Evolutionary conservation across 2,329 filamentous ascomycete species (phyloP), one percentile per base, ranked within the genome.

Genomic region (Neurospora sp.): DNA sequence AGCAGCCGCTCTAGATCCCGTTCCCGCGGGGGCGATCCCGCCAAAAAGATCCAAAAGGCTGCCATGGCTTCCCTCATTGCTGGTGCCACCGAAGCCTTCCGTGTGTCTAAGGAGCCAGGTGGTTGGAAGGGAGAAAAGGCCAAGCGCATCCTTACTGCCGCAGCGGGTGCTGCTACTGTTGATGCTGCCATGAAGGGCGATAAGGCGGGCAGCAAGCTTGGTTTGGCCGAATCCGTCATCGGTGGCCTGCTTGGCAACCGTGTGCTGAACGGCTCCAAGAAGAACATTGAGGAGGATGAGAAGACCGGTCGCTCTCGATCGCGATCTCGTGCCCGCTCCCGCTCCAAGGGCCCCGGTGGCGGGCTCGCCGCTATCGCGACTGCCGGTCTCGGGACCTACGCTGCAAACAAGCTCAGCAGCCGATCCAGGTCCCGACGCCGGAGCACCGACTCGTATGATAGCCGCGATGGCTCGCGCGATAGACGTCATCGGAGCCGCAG

Each of bases 51-150:
- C 66, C 89, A 93, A 74, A 93, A 97, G 81, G 93, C 93, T 40
- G 93, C 94, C 78, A 95, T 96, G 83, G 94, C 95, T 40, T 96
- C 94, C 23, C 84, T 97, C 46, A 87, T 97, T 66, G 94, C 95
- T 38, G 95, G 93, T 76, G 95, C 94, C 52, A 91, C 93, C 69
- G 94, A 97, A 80, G 95, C 95, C 58, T 97, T 97, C 85, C 91
- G 93, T 72, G 90, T 93, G 70, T 90, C 94, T 78, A 97, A 95
- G 76, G 91, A 96, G 73, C 91, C 93, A 2, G 95, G 95, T 69
- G 88, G 90, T 62, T 97, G 94, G 93, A 91, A 90, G 73, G 95
- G 94, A 43, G 91, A 92, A 73, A 97, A 97, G 82, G 93, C 93
- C 74, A 96, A 93, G 83, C 93, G 95, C 68, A 88, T 98, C 71